A percentile compares a stretch with the other conserved stretches of the same genome.
phyloP scores from a whole-genome alignment of 2,329 filamentous ascomycete genomes.

The Fusarium caatingaense region DNA sequence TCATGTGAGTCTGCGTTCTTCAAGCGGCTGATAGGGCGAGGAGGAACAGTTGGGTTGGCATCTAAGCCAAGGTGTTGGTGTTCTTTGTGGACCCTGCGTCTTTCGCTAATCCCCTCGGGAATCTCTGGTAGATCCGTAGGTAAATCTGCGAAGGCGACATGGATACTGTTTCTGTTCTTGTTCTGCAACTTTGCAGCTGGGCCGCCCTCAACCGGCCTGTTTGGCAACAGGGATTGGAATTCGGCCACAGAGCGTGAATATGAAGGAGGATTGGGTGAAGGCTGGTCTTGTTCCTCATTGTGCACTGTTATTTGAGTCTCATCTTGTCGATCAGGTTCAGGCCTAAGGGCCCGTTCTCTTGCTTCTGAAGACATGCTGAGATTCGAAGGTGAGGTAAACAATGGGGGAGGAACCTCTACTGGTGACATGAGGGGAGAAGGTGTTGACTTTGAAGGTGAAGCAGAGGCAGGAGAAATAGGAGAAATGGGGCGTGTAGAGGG shows the following conservation, averaged over 20 bases:
- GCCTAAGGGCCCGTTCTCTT: slow-evolving; percentile 1
- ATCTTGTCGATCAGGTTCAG: slow-evolving; percentile 15
- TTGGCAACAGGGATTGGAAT: slow-evolving; percentile 30
- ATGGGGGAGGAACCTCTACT: slow-evolving; percentile 30
- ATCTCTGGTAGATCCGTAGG: slow-evolving; percentile 60
- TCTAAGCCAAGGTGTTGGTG: slow-evolving; percentile 42
- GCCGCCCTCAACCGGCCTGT: slow-evolving; percentile 37
- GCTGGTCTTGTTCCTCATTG: slow-evolving; percentile 7
- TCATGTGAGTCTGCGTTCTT: slow-evolving; percentile 56
- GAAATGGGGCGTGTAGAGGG: slow-evolving; percentile 8
- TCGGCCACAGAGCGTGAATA: slow-evolving; percentile 20
- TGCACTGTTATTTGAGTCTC: slow-evolving; percentile 2
- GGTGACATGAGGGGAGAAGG: slow-evolving; percentile 27
- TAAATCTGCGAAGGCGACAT: slow-evolving; percentile 50
- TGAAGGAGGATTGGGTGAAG: slow-evolving; percentile 24
- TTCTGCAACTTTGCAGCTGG: slow-evolving; percentile 64
- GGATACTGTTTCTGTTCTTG: slow-evolving; percentile 49
- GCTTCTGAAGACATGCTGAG: slow-evolving; percentile 28
- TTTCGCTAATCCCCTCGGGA: slow-evolving; percentile 60
- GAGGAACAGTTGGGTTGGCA: slow-evolving; percentile 32
- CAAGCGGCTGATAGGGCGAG: slow-evolving; percentile 31
- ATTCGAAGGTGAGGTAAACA: slow-evolving; percentile 11
- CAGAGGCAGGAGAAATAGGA: slow-evolving; percentile 2
- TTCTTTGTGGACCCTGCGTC: slow-evolving; percentile 49
- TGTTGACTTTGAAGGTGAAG: slow-evolving; percentile 25